Base-by-base conservation (phyloP, 169 alveolate species). In the Plasmodium cynomolgi region DNA sequence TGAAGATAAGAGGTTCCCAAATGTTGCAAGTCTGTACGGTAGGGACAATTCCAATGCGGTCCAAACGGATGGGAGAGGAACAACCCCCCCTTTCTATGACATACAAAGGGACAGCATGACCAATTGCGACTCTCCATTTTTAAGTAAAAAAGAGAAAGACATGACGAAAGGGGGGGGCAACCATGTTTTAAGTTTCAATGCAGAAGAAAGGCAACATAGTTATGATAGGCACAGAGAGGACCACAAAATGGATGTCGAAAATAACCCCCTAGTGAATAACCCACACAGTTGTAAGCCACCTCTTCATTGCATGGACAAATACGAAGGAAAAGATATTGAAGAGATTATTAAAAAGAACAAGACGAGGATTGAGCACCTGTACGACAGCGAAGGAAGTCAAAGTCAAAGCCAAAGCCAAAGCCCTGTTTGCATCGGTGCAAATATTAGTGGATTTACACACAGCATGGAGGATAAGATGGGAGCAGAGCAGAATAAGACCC, bases 331-430 rank as follows among this genome's bases (percentile, higher is more conserved):
- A 81, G 81, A 77, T 68, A 80, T 88, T 62, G 71, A 71, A 79
- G 94, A 88, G 15, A 79, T 88, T 58, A 80, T 88, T 56, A 88
- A 79, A 80, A 88, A 88, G 33, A 88, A 88, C 71, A 88, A 80
- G 50, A 88, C 94, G 47, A 37, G 94, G 72, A 68, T 88, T 62
- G 94, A 88, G 81, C 81, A 88, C 33, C 71, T 88, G 82, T 88
- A 88, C 73, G 90, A 23, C 58, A 88, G 72, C 29, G 94, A 88
- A 79, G 29, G 17, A 26, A 80, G 44, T 47, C 94, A 88, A 88
- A 81, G 56, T 54, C 68, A 80, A 88, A 81, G 56, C 33, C 68
- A 80, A 26, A 80, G 44, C 31, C 94, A 88, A 88, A 81, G 56
- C 33, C 68, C 56, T 56, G 17, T 37, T 8, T 56, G 47, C 82